Evolutionary conservation across 148 eudicot genomes (phyloP).

Genomic region (Polygonum maritimum): DNA sequence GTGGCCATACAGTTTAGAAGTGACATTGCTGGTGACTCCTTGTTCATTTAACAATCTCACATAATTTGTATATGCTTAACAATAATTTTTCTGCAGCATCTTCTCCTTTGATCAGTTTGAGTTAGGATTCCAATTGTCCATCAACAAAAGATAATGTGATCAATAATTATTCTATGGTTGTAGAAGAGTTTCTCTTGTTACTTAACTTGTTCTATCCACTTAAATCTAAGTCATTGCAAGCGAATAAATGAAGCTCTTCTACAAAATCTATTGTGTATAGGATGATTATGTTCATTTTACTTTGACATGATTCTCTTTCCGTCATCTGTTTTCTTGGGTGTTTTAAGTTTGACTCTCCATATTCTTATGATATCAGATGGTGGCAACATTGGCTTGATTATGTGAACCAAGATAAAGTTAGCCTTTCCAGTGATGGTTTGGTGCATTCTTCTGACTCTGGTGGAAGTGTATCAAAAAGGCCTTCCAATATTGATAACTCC

Average conservation of each 20-base stretch:
- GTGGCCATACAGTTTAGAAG: not conserved
- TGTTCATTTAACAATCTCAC: not conserved
- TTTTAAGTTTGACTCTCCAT: slow-evolving; percentile 6
- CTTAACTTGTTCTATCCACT: not conserved
- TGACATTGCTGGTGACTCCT: not conserved
- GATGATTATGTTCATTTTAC: not conserved
- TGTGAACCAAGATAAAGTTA: slow-evolving; percentile 53
- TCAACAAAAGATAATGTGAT: not conserved
- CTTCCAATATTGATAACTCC: slow-evolving; percentile 69
- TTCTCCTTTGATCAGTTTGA: not conserved
- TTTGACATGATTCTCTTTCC: not conserved
- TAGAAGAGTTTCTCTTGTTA: not conserved
- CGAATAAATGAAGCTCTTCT: no score
- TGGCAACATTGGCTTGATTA: slow-evolving; percentile 88
- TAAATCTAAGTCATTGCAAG: not conserved
- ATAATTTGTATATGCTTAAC: not conserved
- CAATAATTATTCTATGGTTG: not conserved
- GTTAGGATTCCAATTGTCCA: not conserved
- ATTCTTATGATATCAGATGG: slow-evolving; percentile 49
- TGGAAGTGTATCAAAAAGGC: slow-evolving; percentile 42
- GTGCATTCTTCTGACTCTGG: slow-evolving; percentile 32
- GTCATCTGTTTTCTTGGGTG: not conserved
- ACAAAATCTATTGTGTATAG: not conserved
- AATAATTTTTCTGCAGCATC: not conserved
- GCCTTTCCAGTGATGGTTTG: slow-evolving; percentile 35